phyloP scores from a whole-genome alignment of 2,329 filamentous ascomycete genomes.

The Pyrenophora teres region DNA sequence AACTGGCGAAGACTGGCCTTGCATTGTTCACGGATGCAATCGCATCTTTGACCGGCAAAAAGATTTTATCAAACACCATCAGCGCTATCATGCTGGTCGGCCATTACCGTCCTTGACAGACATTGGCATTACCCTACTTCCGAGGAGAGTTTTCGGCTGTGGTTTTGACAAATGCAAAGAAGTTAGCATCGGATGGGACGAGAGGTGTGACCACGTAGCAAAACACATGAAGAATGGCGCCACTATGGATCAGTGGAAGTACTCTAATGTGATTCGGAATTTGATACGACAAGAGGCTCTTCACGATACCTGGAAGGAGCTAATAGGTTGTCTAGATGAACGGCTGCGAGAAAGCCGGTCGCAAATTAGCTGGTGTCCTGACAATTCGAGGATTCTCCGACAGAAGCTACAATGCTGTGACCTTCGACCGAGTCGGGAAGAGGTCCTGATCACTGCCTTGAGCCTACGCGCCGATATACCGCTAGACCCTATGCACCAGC shows the following conservation, averaged over 20 bases:
- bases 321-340: slow-evolving; percentile 40
- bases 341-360: slow-evolving; percentile 41
- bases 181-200: slow-evolving; percentile 47
- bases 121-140: slow-evolving; percentile 41
- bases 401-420: slow-evolving; percentile 48
- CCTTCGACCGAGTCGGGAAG: slow-evolving; percentile 43
- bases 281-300: slow-evolving; percentile 45
- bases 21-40: slow-evolving; percentile 41
- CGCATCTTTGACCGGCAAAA: slow-evolving; percentile 46
- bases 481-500: slow-evolving; percentile 34
- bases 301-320: slow-evolving; percentile 46
- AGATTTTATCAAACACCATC: slow-evolving; percentile 46
- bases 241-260: slow-evolving; percentile 44
- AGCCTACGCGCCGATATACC: slow-evolving; percentile 43
- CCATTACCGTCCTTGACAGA: slow-evolving; percentile 44
- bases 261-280: slow-evolving; percentile 47
- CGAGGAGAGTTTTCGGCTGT: slow-evolving; percentile 45
- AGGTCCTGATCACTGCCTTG: slow-evolving; percentile 44
- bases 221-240: slow-evolving; percentile 48
- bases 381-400: slow-evolving; percentile 42
- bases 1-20: slow-evolving; percentile 47
- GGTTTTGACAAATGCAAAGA: slow-evolving; percentile 48
- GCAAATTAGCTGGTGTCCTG: slow-evolving; percentile 46
- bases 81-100: slow-evolving; percentile 44
- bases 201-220: slow-evolving; percentile 46